Evolutionary conservation across 371 early-diverging fungal species (phyloP), one percentile per base, ranked within the genome.

Genomic region (Mortierella polycephala): DNA sequence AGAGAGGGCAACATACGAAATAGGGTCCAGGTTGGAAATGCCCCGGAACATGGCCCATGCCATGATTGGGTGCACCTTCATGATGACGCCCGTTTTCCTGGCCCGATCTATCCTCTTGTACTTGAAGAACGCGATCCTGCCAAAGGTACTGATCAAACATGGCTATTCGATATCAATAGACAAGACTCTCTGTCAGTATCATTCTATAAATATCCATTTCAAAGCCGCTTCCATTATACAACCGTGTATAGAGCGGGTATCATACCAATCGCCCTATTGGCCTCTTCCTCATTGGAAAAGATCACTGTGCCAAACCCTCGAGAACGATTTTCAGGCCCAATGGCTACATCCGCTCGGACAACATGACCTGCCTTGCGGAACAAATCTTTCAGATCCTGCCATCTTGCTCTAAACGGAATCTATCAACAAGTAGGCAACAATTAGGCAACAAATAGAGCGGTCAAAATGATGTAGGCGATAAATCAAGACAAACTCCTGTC

Each of bases 331-430:
- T 92, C 90, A 41, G 74, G 79, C 54, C 90, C 90, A 23, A 86
- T 76, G 7, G 90, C 88, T 14, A 95, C 89, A 75, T 95, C 94
- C 4, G 93, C 90, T 49, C 92, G 86, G 39, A 89, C 62, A 0
- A 94, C 92, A n/a, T 82, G 74, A 18, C 94, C 94, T 12, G 92
- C 91, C 64, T 89, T 86, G 60, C 92, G 83, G 81, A 95, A 94
- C 30, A 93, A 66, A 83, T 94, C 94, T 74, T 94, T 94, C 67
- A 95, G 74, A 71, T 94, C 94, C 75, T 94, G 94, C 94, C 94
- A 95, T 57, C 90, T 87, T 49, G 87, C 86, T 42, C 88, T 85
- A 67, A 85, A 90, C 10, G 95, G 94, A 56, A 95, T 84, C 90
- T 95, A 75, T 23, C 49, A 23, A 55, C 11, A 10, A 45, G 45